Evolutionary conservation across 768 basidiomycete genomes (phyloP), one percentile per base, ranked within the genome.

Genomic region (Exidia glandulosa): DNA sequence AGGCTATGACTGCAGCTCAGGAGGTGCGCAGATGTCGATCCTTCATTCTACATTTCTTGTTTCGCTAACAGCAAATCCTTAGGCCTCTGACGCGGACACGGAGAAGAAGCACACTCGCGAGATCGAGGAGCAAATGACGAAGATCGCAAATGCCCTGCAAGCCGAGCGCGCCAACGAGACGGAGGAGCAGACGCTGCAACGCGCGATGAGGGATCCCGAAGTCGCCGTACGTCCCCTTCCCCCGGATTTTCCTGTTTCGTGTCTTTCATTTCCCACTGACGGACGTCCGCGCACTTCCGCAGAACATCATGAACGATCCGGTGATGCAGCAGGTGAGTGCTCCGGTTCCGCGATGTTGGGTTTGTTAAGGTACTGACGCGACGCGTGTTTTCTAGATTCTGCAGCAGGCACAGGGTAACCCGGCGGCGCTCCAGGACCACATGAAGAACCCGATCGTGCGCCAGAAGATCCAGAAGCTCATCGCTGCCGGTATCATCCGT

Each of bases 151-250:
- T 71, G 91, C 90, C 29, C 70, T 94, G 59, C 87, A 84, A 70
- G 77, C 77, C 56, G 85, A 96, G 70, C 84, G 93, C 16, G 81
- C 85, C 23, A 83, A 79, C 47, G 95, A 99, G 75, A 83, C 84
- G 7, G 93, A 97, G 69, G 94, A 98, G 70, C 82, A 99, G 77
- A 91, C 94, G 23, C 76, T 96, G 63, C 81, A 88, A 66, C 81
- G 95, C 57, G 96, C 95, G 7, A 96, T 97, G 94, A 82, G 92
- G 58, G 96, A 99, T 77, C 96, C 96, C 13, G 96, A 96, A 74
- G 81, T 97, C 58, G 90, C 88, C 64, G 88, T 91, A 75, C 66
- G 88, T 79, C 13, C 32, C 32, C 31, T n/a, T 33, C 13, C n/a
- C n/a, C 25, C 19, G 29, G 30, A 23, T 56, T 30, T 25, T 32